Conservation (phyloP, 306 rosid species). For the Urtica urens region DNA sequence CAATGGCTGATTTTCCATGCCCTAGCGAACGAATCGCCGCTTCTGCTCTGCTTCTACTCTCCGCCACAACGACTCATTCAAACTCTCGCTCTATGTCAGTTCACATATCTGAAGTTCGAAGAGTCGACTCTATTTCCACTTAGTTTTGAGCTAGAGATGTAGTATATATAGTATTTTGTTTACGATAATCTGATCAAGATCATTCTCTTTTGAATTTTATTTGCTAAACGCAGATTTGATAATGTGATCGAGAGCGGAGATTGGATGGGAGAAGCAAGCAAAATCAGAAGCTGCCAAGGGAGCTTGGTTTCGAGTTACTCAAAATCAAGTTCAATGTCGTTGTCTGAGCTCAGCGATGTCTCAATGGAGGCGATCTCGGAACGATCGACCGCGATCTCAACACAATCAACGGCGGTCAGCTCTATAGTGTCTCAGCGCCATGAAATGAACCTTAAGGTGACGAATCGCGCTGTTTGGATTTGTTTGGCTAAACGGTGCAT, state of each 20-base stretch:
- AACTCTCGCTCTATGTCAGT: conserved; percentile 23
- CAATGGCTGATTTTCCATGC: conserved; percentile 48
- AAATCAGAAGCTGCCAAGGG: conserved; percentile 16
- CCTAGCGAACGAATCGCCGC: conserved; percentile 53
- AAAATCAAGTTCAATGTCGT: conserved; percentile 31
- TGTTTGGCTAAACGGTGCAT: too few species aligned
- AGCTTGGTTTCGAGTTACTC: conserved; percentile 21
- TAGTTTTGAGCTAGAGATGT: too few species aligned
- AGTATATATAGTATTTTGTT: too few species aligned
- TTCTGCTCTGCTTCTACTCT: conserved; percentile 73
- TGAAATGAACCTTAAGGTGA: conserved; percentile 44
- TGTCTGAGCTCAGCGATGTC: conserved; percentile 30
- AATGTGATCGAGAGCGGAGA: conserved; percentile 15
- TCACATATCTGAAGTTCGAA: background rate
- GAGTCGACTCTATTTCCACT: background rate
- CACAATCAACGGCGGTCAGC: conserved; percentile 13
- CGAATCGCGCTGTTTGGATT: too few species aligned
- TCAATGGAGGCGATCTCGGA: conserved; percentile 34
- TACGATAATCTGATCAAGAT: background rate
- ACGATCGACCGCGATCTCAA: conserved; percentile 15
- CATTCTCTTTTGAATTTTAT: conserved; percentile 13
- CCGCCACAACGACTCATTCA: conserved; percentile 20
- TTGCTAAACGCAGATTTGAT: conserved; percentile 21
- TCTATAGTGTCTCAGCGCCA: conserved; percentile 28
- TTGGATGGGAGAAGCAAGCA: conserved; percentile 18